phyloP scores from a whole-genome alignment of 441 rosid species.

The Daphne laureola region DNA sequence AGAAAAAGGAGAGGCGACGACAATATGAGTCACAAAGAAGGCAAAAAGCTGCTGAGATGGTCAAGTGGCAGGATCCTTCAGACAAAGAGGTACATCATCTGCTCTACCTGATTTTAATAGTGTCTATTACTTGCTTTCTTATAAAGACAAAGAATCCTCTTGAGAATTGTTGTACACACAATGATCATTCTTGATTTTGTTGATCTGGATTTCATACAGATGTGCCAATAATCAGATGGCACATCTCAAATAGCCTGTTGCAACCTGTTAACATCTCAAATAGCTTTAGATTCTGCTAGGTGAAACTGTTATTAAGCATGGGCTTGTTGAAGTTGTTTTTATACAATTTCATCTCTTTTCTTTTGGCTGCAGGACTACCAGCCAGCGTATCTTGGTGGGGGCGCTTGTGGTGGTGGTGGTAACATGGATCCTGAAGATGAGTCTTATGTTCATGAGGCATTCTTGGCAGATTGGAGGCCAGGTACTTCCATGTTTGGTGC shows the following conservation, averaged over 20 bases:
- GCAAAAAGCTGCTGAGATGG: slow-evolving; percentile 37
- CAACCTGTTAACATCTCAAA: no score
- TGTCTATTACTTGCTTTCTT: not conserved
- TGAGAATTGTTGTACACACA: no score
- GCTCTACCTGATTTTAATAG: not conserved
- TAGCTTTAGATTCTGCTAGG: no score
- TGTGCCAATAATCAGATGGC: no score
- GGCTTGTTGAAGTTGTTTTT: no score
- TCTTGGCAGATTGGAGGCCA: slow-evolving; percentile 87
- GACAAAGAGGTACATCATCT: slow-evolving; percentile 46
- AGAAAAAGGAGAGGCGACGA: slow-evolving; percentile 72
- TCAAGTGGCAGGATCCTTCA: slow-evolving; percentile 41
- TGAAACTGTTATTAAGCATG: no score
- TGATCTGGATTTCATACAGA: no score
- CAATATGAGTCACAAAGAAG: slow-evolving; percentile 57
- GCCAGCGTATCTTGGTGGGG: slow-evolving; percentile 37
- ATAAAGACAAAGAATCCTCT: no score
- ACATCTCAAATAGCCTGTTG: no score
- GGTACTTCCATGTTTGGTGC: slow-evolving; percentile 29
- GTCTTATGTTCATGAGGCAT: slow-evolving; percentile 79
- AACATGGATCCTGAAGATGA: slow-evolving; percentile 48
- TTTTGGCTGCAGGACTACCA: slow-evolving; percentile 42
- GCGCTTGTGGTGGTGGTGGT: slow-evolving; percentile 53
- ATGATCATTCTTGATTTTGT: no score
- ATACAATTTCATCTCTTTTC: not conserved